Base-by-base conservation (phyloP, 2,329 filamentous ascomycete genomes). In the Diaporthe sp. region DNA sequence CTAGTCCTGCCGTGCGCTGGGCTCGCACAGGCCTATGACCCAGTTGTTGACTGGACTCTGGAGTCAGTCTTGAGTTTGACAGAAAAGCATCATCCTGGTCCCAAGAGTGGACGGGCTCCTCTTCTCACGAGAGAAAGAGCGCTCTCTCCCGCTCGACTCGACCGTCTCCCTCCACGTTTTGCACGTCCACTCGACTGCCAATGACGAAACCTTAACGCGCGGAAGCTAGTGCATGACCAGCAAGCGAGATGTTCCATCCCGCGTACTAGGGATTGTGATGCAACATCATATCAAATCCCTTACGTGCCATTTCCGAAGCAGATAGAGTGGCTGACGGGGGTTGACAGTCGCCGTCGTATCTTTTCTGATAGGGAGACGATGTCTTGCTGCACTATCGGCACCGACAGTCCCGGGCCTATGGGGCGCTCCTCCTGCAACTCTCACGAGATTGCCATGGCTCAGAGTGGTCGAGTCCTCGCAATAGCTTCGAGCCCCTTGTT, bases 161-260 rank as follows among this genome's bases (percentile, higher is more conserved):
- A 68, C 31, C 8, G 5, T 44, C 25, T 49, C 17, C 47, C 47
- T 53, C 65, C 65, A 68, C 65, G 65, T 68, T 68, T 68, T 68
- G 47, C 65, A 39, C 65, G 47, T 68, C 65, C 65, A 68, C 25
- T 53, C 65, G 22, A 53, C 65, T 53, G 47, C 47, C 65, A 68
- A 68, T 68, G 65, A 68, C 65, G 47, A 68, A 68, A 68, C 65
- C 65, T 68, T 55, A 68, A 39, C 47, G 65, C 65, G 65, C 65
- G 65, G 65, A 68, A 68, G 65, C 65, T 68, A 53, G 65, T 37
- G 65, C 47, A 53, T 53, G 47, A 68, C 65, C 65, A 68, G 65
- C 65, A 53, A 39, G 65, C 47, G 47, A 68, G 13, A 68, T 68
- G 65, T 68, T 68, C 65, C 47, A 68, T 68, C 65, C 47, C 65